Base-by-base conservation (phyloP, 2,329 filamentous ascomycete species). In the Xylaria sp. region DNA sequence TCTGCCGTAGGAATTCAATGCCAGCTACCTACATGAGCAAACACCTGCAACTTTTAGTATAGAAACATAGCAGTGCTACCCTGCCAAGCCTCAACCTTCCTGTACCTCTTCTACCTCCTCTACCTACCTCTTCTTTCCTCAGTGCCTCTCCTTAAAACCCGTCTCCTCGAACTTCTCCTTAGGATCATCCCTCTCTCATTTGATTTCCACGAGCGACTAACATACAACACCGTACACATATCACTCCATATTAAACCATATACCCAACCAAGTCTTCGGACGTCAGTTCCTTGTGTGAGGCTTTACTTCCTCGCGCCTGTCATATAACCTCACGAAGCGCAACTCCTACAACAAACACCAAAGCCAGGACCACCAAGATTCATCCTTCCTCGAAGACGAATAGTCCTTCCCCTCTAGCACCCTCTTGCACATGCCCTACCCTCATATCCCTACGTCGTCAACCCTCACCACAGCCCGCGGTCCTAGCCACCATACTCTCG, bases 401-500 rank as follows among this genome's bases (percentile, higher is more conserved):
- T 42, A 59, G 42, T 45, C 59, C 59, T 70, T 66, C 66, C 65
- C 24, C 19, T 39, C 50, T 17, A 24, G 12, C 57, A 45, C 53
- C 36, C 17, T 19, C 55, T 61, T 51, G 55, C 56, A 61, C 56
- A 64, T 65, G 21, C 63, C 55, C 32, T 48, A 42, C 56, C 19
- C 42, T 9, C n/a, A 48, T 57, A 36, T 8, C 30, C 45, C 39
- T 7, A 39, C 53, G 27, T 53, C 45, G n/a, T 36, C 57, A 54
- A 7, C 47, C 32, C 14, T 9, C 32, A 50, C 32, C 34, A 50
- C 32, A 62, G 45, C 59, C 34, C 55, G 58, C 59, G 55, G 27
- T 57, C 60, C 61, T 21, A 55, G 54, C 24, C 54, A 51, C 14
- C 42, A 60, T 50, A 61, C 61, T 60, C 69, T 67, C 58, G 45